A percentile compares a stretch with the other conserved stretches of the same genome.
Evolutionary conservation across 2,329 filamentous ascomycete species (phyloP).

Genomic region (Aureobasidium sp.): DNA sequence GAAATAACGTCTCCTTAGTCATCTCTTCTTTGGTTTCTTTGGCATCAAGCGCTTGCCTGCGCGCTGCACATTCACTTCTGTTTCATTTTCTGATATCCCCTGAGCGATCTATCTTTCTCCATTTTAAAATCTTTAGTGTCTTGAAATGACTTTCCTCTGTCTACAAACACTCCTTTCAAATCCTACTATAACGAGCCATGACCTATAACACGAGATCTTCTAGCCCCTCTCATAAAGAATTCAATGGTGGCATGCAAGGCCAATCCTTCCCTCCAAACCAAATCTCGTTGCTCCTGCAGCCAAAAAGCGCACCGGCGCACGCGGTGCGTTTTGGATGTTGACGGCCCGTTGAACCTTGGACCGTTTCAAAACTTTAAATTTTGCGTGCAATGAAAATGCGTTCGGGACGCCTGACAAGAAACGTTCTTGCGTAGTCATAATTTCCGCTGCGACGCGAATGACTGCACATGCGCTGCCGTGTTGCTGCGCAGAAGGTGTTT

Average conservation of each 20-base stretch:
- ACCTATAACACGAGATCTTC: neutral
- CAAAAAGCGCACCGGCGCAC: neutral
- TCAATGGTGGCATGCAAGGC: neutral
- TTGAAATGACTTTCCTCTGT: neutral
- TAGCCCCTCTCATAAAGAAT: neutral
- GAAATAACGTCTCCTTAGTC: conserved; percentile 6
- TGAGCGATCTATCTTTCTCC: neutral
- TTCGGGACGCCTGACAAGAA: conserved; percentile 8
- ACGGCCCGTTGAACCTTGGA: conserved; percentile 2
- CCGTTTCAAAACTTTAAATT: neutral
- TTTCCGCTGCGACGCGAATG: neutral
- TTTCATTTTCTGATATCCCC: conserved; percentile 1
- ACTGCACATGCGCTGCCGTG: neutral
- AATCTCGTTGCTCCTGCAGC: neutral
- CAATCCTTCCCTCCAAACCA: neutral
- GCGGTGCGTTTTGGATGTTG: neutral
- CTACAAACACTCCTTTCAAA: neutral
- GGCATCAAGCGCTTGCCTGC: neutral
- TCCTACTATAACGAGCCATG: neutral
- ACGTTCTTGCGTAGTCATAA: conserved; percentile 6
- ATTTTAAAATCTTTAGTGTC: neutral
- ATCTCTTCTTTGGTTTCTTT: neutral
- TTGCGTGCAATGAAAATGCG: neutral
- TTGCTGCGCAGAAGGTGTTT: neutral
- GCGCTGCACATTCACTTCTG: neutral